phyloP scores from a whole-genome alignment of 2,329 filamentous ascomycete species.

The Pseudogymnoascus sp. region DNA sequence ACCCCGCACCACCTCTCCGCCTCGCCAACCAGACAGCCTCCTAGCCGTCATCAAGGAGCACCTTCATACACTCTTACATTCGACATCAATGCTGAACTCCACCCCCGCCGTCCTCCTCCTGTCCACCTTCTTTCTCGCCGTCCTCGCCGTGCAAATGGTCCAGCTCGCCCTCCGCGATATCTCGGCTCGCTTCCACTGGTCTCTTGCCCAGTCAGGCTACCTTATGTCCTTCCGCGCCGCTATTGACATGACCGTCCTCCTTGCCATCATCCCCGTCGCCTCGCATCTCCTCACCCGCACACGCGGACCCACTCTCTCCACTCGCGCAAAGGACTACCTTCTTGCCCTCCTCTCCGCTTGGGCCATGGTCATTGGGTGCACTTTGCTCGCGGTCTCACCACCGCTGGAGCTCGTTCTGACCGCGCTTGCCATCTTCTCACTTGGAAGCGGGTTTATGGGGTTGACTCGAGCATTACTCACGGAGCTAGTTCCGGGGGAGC shows the following conservation, averaged over 20 bases:
- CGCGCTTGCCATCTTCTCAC: conserved; percentile 19
- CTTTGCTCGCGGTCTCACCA: conserved; percentile 13
- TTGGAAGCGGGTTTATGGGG: conserved; percentile 21
- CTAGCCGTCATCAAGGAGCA: conserved; percentile 11
- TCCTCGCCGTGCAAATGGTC: conserved; percentile 15
- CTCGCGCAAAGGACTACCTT: conserved; percentile 21
- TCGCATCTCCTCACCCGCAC: conserved; percentile 17
- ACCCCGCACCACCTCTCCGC: neutral
- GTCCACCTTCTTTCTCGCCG: conserved; percentile 17
- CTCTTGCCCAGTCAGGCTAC: conserved; percentile 17
- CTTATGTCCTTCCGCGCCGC: conserved; percentile 23
- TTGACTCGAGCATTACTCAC: conserved; percentile 20
- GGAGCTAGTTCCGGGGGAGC: conserved; percentile 19
- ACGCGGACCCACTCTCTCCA: conserved; percentile 10
- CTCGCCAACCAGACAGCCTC: neutral
- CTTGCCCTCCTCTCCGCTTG: conserved; percentile 19
- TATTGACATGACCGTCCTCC: conserved; percentile 20
- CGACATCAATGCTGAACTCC: conserved; percentile 21
- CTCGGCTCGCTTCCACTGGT: conserved; percentile 21
- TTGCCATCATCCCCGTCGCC: conserved; percentile 19
- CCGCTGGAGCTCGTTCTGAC: conserved; percentile 18
- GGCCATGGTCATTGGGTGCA: conserved; percentile 14
- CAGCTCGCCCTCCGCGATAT: conserved; percentile 22
- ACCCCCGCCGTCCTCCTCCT: conserved; percentile 25
- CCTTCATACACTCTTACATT: conserved; percentile 15